phyloP scores from a whole-genome alignment of 495 filamentous ascomycete species.

The Alectoria sarmentosa region DNA sequence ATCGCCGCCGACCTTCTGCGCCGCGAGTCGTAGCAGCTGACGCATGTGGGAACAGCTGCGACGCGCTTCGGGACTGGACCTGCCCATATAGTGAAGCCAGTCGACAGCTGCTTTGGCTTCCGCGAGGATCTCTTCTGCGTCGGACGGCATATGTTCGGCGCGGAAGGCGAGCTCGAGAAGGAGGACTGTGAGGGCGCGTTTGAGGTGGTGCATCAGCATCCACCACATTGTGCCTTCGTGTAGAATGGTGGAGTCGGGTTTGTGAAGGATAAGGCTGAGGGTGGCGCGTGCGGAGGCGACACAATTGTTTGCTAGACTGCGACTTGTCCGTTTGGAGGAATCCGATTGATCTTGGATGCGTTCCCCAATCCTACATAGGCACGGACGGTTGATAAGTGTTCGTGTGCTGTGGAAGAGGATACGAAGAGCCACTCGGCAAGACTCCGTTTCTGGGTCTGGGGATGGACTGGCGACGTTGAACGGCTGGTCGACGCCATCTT shows the following conservation, averaged over 20 bases:
- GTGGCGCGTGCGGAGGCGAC: constrained; percentile 51
- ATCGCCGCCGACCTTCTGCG: constrained; percentile 20
- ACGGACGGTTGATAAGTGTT: constrained; percentile 55
- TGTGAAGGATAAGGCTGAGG: constrained; percentile 47
- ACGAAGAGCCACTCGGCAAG: constrained; percentile 34
- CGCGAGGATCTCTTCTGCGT: constrained; percentile 42
- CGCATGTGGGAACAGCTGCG: constrained; percentile 36
- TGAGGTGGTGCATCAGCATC: constrained; percentile 55
- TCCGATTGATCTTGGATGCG: constrained; percentile 37
- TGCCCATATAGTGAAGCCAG: constrained; percentile 46
- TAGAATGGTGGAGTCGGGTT: constrained; percentile 34
- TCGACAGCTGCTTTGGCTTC: constrained; percentile 48
- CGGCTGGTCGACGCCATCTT: constrained; percentile 31
- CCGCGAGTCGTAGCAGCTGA: constrained; percentile 16
- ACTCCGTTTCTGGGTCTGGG: constrained; percentile 37
- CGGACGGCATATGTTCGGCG: constrained; percentile 48
- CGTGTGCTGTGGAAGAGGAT: constrained; percentile 53
- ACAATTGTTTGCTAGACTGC: constrained; percentile 47
- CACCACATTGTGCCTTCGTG: constrained; percentile 54
- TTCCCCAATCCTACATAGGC: constrained; percentile 48
- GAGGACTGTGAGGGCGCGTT: constrained; percentile 53
- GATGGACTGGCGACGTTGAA: constrained; percentile 37
- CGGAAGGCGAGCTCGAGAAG: constrained; percentile 51
- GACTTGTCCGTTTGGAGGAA: constrained; percentile 43
- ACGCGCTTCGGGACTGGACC: constrained; percentile 39